Conservation (phyloP, 345 rosid species). For the Aurinia saxatilis region DNA sequence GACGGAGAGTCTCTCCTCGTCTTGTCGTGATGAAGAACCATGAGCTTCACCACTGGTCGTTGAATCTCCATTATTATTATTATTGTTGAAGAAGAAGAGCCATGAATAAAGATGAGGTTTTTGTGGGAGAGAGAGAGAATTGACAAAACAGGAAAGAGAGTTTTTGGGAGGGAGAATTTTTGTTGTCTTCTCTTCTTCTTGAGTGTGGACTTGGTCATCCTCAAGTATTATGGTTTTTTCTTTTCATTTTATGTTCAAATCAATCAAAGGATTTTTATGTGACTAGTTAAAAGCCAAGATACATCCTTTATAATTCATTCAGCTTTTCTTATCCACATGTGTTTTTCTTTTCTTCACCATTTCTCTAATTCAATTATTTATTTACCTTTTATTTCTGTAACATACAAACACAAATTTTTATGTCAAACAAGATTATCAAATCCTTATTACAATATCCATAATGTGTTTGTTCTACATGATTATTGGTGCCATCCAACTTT, state of each 20-base stretch:
- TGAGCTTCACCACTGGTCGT: slow-evolving; percentile 39
- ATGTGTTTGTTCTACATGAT: too few relatives aligned
- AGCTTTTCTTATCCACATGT: slow-evolving; percentile 22
- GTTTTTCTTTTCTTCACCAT: background rate
- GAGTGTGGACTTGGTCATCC: slow-evolving; percentile 25
- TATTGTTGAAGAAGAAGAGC: slow-evolving; percentile 18
- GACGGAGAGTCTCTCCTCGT: slow-evolving; percentile 5
- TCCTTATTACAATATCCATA: too few relatives aligned
- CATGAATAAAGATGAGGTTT: slow-evolving; percentile 27
- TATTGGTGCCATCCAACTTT: too few relatives aligned
- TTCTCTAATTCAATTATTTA: background rate
- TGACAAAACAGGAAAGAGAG: slow-evolving; percentile 19
- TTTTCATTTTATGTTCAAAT: too few relatives aligned
- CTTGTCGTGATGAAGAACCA: slow-evolving; percentile 25
- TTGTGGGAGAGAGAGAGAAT: slow-evolving; percentile 18
- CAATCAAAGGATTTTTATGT: background rate
- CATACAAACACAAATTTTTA: background rate
- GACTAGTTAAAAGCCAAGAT: slow-evolving; percentile 16
- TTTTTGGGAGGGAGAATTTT: slow-evolving; percentile 30
- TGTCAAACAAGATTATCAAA: background rate
- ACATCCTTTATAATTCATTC: slow-evolving; percentile 17
- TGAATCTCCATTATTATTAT: slow-evolving; percentile 39
- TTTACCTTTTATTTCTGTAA: background rate
- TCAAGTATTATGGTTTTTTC: background rate
- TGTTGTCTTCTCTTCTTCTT: background rate